phyloP scores from a whole-genome alignment of 371 early-diverging fungal genomes.

The Nosema bombycis region DNA sequence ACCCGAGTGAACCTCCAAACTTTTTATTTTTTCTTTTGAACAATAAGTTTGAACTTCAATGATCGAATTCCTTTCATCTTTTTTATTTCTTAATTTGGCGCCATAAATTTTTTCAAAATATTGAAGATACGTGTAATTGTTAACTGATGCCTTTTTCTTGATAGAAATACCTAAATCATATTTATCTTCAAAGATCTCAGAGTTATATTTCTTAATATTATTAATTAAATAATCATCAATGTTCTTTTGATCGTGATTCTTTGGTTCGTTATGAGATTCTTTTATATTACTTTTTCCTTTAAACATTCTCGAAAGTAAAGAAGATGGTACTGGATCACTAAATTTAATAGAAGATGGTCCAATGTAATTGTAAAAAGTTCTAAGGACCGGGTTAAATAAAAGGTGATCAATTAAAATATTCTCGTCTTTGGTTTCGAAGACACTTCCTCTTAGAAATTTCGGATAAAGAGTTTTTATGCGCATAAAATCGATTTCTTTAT shows the following conservation, averaged over 20 bases:
- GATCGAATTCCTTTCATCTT: not conserved
- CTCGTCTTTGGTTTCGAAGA: not conserved
- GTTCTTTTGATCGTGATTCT: not conserved
- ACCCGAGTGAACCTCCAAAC: not conserved
- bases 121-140: slow-evolving; percentile 11
- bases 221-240: not conserved
- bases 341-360: not conserved
- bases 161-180: not conserved
- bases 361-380: not conserved
- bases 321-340: not conserved
- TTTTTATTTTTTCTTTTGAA: not conserved
- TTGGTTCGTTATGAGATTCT: not conserved
- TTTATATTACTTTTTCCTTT: not conserved
- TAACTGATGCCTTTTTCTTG: not conserved
- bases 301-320: not conserved
- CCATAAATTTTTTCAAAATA: slow-evolving; percentile 14
- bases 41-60: not conserved
- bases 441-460: slow-evolving; percentile 2
- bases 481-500: slow-evolving; percentile 9
- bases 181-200: not conserved
- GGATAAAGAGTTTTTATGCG: not conserved
- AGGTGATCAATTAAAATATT: slow-evolving; percentile 6
- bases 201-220: not conserved
- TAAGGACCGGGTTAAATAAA: slow-evolving; percentile 13
- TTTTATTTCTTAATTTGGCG: not conserved